Conservation (phyloP, 2,329 filamentous ascomycete genomes). For the Colletotrichum sp. region DNA sequence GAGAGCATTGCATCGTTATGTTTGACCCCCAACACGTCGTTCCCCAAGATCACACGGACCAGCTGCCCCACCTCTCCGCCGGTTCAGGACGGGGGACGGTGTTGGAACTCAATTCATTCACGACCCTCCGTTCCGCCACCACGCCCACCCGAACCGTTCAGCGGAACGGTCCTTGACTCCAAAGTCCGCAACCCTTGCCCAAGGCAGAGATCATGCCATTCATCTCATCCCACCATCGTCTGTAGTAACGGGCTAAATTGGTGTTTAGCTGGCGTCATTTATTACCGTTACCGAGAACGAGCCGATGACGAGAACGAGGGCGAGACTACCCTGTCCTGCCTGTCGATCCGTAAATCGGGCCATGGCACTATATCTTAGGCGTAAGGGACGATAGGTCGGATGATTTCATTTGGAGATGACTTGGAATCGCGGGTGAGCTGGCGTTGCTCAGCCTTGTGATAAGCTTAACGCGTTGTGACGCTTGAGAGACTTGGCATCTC, state of each 20-base stretch:
- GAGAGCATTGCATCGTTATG: too few species aligned
- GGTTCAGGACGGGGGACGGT: neutral
- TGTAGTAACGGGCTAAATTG: neutral
- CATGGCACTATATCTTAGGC: neutral
- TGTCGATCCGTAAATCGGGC: neutral
- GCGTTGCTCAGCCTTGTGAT: neutral
- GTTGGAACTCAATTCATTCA: neutral
- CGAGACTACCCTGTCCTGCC: neutral
- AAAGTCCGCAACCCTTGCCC: neutral
- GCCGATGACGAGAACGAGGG: neutral
- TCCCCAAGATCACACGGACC: too few species aligned
- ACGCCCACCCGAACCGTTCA: neutral
- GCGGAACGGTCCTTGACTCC: neutral
- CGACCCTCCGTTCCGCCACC: neutral
- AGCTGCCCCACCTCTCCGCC: neutral
- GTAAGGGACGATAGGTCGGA: neutral
- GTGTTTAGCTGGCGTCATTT: rapidly evolving
- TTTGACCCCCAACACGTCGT: too few species aligned
- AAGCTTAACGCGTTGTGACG: neutral
- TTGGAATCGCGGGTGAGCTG: neutral
- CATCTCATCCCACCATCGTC: neutral
- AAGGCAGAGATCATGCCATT: neutral
- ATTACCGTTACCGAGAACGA: neutral
- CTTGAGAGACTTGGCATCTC: neutral
- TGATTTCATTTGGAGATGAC: neutral